Evolutionary conservation across 345 rosid species (phyloP).

Genomic region (Rhizophora apiculata): DNA sequence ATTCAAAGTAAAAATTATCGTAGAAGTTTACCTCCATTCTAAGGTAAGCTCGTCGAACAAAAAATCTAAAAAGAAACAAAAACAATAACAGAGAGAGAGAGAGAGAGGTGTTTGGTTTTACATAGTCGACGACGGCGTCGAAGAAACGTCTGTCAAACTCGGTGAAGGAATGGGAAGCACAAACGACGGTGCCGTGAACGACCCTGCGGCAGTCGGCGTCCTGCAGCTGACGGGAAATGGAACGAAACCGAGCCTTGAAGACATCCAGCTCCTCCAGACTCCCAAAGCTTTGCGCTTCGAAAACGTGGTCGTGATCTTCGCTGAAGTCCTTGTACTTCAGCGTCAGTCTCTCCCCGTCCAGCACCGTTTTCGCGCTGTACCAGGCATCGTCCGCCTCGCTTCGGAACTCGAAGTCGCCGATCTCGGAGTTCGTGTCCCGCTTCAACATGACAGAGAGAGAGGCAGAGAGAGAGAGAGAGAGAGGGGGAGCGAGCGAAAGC

Average conservation of each 20-base stretch:
- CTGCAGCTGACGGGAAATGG: conserved; percentile 44
- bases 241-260: conserved; percentile 33
- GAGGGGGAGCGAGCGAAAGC: too few relatives aligned
- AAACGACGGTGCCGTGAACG: conserved; percentile 24
- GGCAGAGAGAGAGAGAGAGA: too few relatives aligned
- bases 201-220: conserved; percentile 33
- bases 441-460: too few relatives aligned
- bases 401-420: conserved; percentile 31
- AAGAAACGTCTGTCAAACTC: conserved; percentile 32
- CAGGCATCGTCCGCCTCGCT: conserved; percentile 35
- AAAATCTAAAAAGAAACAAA: background rate
- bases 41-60: too few relatives aligned
- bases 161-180: conserved; percentile 34
- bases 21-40: too few relatives aligned
- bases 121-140: conserved; percentile 46
- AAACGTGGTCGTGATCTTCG: conserved; percentile 18
- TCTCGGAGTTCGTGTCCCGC: too few relatives aligned
- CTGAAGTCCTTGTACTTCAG: conserved; percentile 26
- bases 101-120: background rate
- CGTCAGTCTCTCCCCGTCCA: conserved; percentile 23
- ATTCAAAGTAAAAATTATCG: too few relatives aligned
- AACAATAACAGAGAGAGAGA: background rate
- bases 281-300: conserved; percentile 16
- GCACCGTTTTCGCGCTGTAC: conserved; percentile 29
- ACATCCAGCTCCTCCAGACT: conserved; percentile 19